phyloP scores from a whole-genome alignment of 371 early-diverging fungal genomes.

The Mucor velutinosus region DNA sequence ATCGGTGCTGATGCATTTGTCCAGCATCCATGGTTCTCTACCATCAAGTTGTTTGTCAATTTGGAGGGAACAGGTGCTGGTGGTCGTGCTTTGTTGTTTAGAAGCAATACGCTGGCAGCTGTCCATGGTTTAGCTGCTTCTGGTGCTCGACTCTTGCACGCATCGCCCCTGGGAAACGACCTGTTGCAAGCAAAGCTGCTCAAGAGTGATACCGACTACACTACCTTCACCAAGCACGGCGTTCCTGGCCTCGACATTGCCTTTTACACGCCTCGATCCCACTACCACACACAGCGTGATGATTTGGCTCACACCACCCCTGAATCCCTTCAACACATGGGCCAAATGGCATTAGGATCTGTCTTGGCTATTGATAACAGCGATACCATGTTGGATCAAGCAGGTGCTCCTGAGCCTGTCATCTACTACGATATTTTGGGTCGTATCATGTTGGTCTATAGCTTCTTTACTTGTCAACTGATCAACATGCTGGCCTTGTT shows the following conservation, averaged over 20 bases:
- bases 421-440: slow-evolving; percentile 59
- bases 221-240: slow-evolving; percentile 55
- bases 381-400: slow-evolving; percentile 9
- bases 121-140: slow-evolving; percentile 42
- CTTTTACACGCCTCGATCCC: slow-evolving; percentile 61
- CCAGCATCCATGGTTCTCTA: slow-evolving; percentile 72
- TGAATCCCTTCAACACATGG: slow-evolving; percentile 65
- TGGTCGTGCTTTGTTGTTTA: slow-evolving; percentile 71
- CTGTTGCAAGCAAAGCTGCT: slow-evolving; percentile 62
- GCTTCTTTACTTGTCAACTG: slow-evolving; percentile 45
- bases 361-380: slow-evolving; percentile 35
- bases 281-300: slow-evolving; percentile 69
- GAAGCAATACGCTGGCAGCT: slow-evolving; percentile 53
- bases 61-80: slow-evolving; percentile 79
- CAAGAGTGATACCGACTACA: slow-evolving; percentile 70
- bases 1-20: slow-evolving; percentile 72
- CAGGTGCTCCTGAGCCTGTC: slow-evolving; percentile 24
- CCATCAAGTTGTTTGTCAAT: slow-evolving; percentile 78
- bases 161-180: slow-evolving; percentile 62
- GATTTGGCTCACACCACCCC: slow-evolving; percentile 50
- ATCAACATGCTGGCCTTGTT: slow-evolving; percentile 42
- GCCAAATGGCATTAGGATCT: slow-evolving; percentile 48
- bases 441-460: slow-evolving; percentile 46
- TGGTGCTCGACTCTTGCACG: slow-evolving; percentile 24
- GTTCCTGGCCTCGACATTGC: slow-evolving; percentile 75